Evolutionary conservation across 805 yeast genomes (phyloP).

Genomic region (Metschnikowia lachancei): DNA sequence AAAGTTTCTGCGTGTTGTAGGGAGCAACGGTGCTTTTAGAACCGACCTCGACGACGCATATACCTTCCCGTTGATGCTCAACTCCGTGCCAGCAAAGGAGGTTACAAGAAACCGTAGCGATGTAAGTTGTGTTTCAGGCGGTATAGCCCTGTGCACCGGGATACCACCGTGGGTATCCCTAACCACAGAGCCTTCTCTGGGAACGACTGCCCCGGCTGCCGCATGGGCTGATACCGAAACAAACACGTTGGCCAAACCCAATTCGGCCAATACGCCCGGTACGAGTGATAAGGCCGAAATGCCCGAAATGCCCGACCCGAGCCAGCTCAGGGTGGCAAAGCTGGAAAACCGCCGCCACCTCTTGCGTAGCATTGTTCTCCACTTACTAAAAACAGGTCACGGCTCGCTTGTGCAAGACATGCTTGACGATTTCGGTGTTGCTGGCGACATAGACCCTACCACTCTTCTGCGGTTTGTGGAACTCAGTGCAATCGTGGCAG

Average conservation of each 20-base stretch:
- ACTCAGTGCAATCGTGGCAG: constrained; percentile 35
- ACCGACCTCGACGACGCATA: constrained; percentile 42
- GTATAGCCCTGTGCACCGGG: too few relatives aligned
- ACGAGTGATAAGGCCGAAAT: constrained; percentile 7
- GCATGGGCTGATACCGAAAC: neutral
- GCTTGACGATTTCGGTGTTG: constrained; percentile 23
- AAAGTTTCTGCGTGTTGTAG: constrained; percentile 34
- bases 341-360: constrained; percentile 30
- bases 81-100: constrained; percentile 25
- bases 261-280: too few relatives aligned
- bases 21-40: constrained; percentile 27
- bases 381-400: constrained; percentile 41
- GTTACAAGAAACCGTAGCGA: neutral
- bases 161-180: too few relatives aligned
- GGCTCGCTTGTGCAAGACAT: constrained; percentile 35
- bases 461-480: constrained; percentile 28
- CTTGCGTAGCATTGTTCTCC: constrained; percentile 37
- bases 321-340: constrained; percentile 10
- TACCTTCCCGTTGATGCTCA: constrained; percentile 35
- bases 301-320: too few relatives aligned
- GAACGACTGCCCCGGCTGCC: too few relatives aligned
- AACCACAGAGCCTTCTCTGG: too few relatives aligned
- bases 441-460: constrained; percentile 23
- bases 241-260: too few relatives aligned
- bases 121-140: too few relatives aligned